Evolutionary conservation across 139 green algal species (phyloP).

Genomic region (Micractinium sp.): DNA sequence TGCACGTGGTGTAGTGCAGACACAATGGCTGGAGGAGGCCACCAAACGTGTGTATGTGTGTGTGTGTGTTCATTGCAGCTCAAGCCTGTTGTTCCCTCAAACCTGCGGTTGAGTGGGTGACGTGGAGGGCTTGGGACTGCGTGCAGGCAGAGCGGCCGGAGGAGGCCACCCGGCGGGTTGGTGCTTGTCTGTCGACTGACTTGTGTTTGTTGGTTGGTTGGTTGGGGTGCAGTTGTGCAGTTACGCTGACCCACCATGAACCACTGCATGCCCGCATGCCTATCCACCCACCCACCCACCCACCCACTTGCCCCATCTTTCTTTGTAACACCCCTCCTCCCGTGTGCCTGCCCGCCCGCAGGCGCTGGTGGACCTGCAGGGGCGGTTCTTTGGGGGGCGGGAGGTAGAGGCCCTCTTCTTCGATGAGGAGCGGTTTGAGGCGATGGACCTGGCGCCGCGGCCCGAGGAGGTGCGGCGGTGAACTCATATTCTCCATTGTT

Average conservation of each 20-base stretch:
- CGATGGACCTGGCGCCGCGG: constrained; percentile 76
- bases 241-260: neutral
- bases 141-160: too few relatives aligned
- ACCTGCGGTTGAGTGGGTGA: too few relatives aligned
- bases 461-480: constrained; percentile 62
- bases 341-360: constrained; percentile 27
- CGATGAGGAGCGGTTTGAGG: constrained; percentile 79
- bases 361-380: constrained; percentile 78
- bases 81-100: too few relatives aligned
- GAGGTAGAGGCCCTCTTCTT: constrained; percentile 86
- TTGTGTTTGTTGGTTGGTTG: neutral
- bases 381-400: constrained; percentile 87
- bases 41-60: too few relatives aligned
- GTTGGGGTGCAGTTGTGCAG: neutral
- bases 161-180: too few relatives aligned
- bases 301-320: neutral
- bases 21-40: neutral
- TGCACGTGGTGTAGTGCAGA: neutral
- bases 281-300: too few relatives aligned
- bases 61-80: too few relatives aligned
- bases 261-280: too few relatives aligned
- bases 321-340: neutral
- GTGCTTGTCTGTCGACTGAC: too few relatives aligned
- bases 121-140: too few relatives aligned
- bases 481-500: neutral